A percentile compares a stretch with the other conserved stretches of the same genome.
These are phyloP conservation scores for Trametes versicolor DNA, from an alignment of 1,284 basidiomycete species.

Conservation along the genomic window DNA sequence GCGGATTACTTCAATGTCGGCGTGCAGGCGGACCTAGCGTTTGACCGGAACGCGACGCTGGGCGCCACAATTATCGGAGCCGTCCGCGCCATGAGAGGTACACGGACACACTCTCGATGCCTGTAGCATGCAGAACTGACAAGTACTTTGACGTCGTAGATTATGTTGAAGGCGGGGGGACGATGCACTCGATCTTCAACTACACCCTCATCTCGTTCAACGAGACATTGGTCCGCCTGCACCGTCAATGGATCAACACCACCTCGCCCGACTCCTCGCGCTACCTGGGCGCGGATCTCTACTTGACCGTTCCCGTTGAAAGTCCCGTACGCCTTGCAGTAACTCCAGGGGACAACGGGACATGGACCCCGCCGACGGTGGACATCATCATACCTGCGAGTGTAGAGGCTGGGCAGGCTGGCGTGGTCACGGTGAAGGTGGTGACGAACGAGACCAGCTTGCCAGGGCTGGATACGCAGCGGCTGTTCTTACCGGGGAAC, in stretches of 20 bases:
- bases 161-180: conserved; percentile 45
- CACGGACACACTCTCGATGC: neutral
- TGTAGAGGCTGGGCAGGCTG: conserved; percentile 33
- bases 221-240: conserved; percentile 45
- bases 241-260: conserved; percentile 53
- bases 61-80: conserved; percentile 53
- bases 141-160: conserved; percentile 12
- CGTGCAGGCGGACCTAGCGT: conserved; percentile 46
- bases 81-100: conserved; percentile 50
- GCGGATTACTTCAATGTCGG: conserved; percentile 49
- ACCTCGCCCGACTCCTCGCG: conserved; percentile 44
- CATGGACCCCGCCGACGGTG: conserved; percentile 45
- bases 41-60: conserved; percentile 48
- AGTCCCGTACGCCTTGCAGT: conserved; percentile 41
- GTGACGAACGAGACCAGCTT: conserved; percentile 53
- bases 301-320: conserved; percentile 41
- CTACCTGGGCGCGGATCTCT: conserved; percentile 38
- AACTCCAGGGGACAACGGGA: conserved; percentile 43
- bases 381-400: conserved; percentile 41
- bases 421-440: conserved; percentile 46
- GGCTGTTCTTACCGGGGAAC: conserved; percentile 45
- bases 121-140: neutral
- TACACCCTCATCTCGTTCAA: conserved; percentile 50
- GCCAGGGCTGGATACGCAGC: conserved; percentile 44
- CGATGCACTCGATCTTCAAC: conserved; percentile 54